Conservation (phyloP, 352 stramenopile species). For the Plasmopara muralis region DNA sequence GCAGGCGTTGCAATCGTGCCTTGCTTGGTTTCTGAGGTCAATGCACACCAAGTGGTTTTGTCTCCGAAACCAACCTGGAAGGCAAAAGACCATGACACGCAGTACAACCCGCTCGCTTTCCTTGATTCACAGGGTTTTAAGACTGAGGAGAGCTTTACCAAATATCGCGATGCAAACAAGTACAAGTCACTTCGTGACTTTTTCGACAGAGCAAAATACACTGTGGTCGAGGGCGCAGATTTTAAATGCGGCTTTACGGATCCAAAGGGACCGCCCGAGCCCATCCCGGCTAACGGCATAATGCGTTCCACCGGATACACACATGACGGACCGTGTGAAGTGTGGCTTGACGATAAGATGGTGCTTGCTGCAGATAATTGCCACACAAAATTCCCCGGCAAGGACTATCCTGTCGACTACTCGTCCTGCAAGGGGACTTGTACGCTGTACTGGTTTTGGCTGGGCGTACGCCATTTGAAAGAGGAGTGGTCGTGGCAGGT, state of each 20-base stretch:
- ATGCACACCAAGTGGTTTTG: neutral
- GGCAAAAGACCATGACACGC: neutral
- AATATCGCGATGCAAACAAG: neutral
- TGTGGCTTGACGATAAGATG: neutral
- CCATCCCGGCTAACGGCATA: neutral
- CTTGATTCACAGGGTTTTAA: neutral
- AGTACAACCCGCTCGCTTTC: constrained; percentile 1
- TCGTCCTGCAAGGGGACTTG: neutral
- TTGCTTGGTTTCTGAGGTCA: too few species aligned
- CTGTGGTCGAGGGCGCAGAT: neutral
- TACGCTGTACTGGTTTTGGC: neutral
- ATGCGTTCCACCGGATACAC: constrained; percentile 1
- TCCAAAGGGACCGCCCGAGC: neutral
- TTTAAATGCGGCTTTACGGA: neutral
- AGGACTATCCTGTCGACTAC: neutral
- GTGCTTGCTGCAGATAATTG: neutral
- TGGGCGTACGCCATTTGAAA: neutral
- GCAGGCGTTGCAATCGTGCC: too few species aligned
- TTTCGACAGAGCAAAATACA: neutral
- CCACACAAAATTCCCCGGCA: neutral
- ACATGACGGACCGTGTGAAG: neutral
- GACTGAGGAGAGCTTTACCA: neutral
- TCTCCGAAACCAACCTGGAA: neutral
- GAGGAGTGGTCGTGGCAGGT: neutral
- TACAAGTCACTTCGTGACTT: constrained; percentile 1